phyloP scores from a whole-genome alignment of 768 basidiomycete genomes.

The Kwoniella bestiolae region DNA sequence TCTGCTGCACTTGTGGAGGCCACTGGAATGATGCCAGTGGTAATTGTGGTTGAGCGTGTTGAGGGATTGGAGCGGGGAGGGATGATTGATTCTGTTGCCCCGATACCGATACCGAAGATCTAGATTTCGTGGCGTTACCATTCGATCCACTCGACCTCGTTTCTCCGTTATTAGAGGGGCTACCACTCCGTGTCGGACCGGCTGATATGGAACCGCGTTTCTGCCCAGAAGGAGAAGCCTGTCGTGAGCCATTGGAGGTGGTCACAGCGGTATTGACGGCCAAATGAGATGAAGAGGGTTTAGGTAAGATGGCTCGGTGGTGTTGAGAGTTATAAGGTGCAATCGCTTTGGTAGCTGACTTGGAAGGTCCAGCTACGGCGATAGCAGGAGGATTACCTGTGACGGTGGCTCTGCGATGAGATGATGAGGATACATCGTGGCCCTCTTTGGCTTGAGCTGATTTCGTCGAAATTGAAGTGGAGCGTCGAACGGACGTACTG shows the following conservation, averaged over 20 bases:
- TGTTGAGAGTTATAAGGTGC: constrained; percentile 22
- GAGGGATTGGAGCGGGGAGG: not conserved
- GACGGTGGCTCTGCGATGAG: constrained; percentile 35
- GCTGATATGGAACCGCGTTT: constrained; percentile 2
- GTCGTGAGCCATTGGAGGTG: not conserved
- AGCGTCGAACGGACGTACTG: constrained; percentile 15
- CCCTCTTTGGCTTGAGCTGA: not conserved
- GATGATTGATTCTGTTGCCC: not conserved
- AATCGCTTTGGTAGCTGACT: constrained; percentile 39
- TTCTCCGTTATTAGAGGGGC: constrained; percentile 1
- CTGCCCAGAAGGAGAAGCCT: constrained; percentile 11
- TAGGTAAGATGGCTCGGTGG: constrained; percentile 38
- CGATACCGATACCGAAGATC: not conserved
- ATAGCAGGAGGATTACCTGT: constrained; percentile 27
- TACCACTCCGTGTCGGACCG: constrained; percentile 14
- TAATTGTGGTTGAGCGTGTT: not conserved
- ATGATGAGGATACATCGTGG: constrained; percentile 7
- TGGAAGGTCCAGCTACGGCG: constrained; percentile 24
- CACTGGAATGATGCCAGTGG: not conserved
- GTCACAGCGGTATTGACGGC: not conserved
- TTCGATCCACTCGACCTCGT: not conserved
- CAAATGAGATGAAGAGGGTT: constrained; percentile 19
- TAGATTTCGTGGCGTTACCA: not conserved
- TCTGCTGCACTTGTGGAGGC: not conserved
- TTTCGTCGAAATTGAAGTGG: constrained; percentile 22